Conservation (phyloP, 305 asterid species). For the Fraxinus paxiana region DNA sequence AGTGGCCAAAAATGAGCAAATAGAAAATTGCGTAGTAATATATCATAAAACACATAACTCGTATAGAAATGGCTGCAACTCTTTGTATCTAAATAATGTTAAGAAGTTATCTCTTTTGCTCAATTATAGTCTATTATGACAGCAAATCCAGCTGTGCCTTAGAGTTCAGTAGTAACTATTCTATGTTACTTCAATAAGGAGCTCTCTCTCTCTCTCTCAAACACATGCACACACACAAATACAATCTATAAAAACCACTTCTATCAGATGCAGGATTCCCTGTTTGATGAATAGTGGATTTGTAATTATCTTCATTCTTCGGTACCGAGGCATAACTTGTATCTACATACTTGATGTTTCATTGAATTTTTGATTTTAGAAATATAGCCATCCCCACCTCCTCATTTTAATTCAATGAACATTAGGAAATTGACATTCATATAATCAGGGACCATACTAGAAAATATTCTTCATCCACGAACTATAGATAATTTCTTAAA, state of each 20-base stretch:
- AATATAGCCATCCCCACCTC: not conserved
- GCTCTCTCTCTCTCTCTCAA: not conserved
- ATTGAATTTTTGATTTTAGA: not conserved
- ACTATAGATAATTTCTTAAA: not conserved
- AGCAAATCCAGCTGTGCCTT: slow-evolving; percentile 11
- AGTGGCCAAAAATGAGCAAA: slow-evolving; percentile 20
- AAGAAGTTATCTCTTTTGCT: not conserved
- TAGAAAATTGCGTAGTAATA: not conserved
- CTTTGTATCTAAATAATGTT: not conserved
- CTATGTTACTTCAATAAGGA: not conserved
- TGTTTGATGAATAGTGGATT: not conserved
- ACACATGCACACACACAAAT: not conserved
- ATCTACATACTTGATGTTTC: not conserved
- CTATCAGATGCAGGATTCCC: not conserved
- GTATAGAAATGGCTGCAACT: slow-evolving; percentile 7
- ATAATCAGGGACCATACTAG: not conserved
- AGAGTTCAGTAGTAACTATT: slow-evolving; percentile 12
- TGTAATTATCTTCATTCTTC: not conserved
- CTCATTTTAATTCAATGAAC: not conserved
- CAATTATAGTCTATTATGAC: slow-evolving; percentile 7
- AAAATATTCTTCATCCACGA: not conserved
- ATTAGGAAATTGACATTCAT: not conserved
- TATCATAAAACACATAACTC: slow-evolving; percentile 11
- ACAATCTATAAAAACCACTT: not conserved
- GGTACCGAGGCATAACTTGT: not conserved